These are phyloP conservation scores for Cetraspora pellucida DNA, from an alignment of 192 early-diverging fungal species.

Conservation along the genomic window DNA sequence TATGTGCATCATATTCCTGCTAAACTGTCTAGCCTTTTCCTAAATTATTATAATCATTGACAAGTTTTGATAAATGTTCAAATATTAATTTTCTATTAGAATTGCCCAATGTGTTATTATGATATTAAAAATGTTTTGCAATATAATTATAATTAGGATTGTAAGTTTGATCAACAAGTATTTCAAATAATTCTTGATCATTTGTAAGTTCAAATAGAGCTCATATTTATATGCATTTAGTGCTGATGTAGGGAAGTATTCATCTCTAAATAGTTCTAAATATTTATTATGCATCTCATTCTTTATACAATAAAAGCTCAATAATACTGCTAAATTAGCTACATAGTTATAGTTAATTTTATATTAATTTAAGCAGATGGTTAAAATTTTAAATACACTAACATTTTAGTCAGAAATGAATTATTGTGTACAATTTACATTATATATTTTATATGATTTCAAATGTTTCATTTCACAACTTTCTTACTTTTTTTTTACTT, in stretches of 20 bases:
- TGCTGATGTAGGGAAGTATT: not conserved
- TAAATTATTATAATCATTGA: too few relatives aligned
- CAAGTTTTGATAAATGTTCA: too few relatives aligned
- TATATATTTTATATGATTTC: not conserved
- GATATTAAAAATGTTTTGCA: too few relatives aligned
- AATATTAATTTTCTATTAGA: too few relatives aligned
- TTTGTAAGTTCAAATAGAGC: not conserved
- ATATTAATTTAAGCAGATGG: slow-evolving; percentile 4
- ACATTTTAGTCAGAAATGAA: not conserved
- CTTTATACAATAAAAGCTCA: not conserved
- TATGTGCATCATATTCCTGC: too few relatives aligned
- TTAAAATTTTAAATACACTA: not conserved
- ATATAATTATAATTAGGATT: too few relatives aligned
- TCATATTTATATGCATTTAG: not conserved
- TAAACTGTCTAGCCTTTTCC: too few relatives aligned
- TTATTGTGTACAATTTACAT: slow-evolving; percentile 7
- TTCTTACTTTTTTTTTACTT: slow-evolving; percentile 3
- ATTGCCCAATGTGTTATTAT: too few relatives aligned
- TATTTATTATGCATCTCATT: not conserved
- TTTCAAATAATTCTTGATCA: too few relatives aligned
- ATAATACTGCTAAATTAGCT: slow-evolving; percentile 6
- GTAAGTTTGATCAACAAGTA: too few relatives aligned
- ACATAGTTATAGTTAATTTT: not conserved
- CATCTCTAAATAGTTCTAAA: slow-evolving; percentile 6
- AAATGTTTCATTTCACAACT: not conserved